Percentiles rank a stretch among this genome's conserved stretches.
Conservation (phyloP, 2,329 filamentous ascomycete species). For the Sporothrix phasma region DNA sequence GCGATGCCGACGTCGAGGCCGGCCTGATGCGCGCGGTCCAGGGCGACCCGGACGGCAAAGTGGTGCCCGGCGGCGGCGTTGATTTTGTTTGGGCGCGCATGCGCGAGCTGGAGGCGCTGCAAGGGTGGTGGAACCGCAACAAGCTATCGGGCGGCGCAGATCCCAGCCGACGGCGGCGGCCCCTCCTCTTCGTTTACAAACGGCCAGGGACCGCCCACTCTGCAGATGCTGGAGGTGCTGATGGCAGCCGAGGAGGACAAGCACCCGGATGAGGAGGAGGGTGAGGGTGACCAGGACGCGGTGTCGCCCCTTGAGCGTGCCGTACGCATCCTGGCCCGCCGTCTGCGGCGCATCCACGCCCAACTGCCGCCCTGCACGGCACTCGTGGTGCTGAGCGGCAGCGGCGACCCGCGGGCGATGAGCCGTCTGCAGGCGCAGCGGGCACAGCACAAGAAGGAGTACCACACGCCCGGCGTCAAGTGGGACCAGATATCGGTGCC, state of each 20-base stretch:
- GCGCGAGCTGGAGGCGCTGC: slow-evolving; percentile 53
- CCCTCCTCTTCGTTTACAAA: slow-evolving; percentile 15
- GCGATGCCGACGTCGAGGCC: slow-evolving; percentile 48
- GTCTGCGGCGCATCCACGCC: slow-evolving; percentile 46
- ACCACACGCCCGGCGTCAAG: slow-evolving; percentile 51
- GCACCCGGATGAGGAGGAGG: background rate
- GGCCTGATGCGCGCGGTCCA: slow-evolving; percentile 48
- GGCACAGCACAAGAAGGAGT: slow-evolving; percentile 51
- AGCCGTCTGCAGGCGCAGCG: slow-evolving; percentile 51
- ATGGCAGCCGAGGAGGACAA: slow-evolving; percentile 13
- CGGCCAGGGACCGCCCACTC: slow-evolving; percentile 28
- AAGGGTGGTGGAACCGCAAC: slow-evolving; percentile 59
- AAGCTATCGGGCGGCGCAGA: slow-evolving; percentile 28
- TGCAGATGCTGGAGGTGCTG: slow-evolving; percentile 18
- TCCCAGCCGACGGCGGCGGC: slow-evolving; percentile 17
- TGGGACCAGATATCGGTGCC: slow-evolving; percentile 58
- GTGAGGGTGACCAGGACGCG: background rate
- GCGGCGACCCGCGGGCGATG: slow-evolving; percentile 59
- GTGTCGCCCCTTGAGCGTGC: slow-evolving; percentile 33
- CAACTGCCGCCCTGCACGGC: slow-evolving; percentile 54
- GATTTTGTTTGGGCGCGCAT: slow-evolving; percentile 60
- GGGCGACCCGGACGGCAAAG: slow-evolving; percentile 47
- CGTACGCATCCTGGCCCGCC: slow-evolving; percentile 36
- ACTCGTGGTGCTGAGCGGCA: slow-evolving; percentile 55
- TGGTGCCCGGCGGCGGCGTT: slow-evolving; percentile 49